phyloP scores from a whole-genome alignment of 2,329 filamentous ascomycete genomes.

The Alternaria sp. region DNA sequence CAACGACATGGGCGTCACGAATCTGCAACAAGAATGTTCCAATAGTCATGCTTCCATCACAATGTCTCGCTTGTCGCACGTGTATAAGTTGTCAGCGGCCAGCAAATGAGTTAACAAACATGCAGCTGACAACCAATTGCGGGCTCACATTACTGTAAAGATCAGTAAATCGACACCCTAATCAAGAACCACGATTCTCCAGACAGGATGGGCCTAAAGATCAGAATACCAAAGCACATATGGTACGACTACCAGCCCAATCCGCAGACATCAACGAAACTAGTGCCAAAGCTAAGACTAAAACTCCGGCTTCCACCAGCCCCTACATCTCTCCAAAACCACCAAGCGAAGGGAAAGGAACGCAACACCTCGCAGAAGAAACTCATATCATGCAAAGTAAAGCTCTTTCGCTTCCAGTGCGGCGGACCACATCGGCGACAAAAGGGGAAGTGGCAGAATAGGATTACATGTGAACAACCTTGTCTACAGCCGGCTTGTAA shows the following conservation, averaged over 20 bases:
- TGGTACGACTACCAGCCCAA: conserved; percentile 23
- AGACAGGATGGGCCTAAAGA: conserved; percentile 6
- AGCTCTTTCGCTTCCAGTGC: conserved; percentile 27
- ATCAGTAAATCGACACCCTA: neutral
- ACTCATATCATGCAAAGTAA: conserved; percentile 25
- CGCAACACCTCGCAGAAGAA: neutral
- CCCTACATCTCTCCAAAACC: neutral
- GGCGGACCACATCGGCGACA: conserved; percentile 21
- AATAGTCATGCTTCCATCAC: neutral
- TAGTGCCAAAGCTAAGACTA: neutral
- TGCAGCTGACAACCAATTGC: neutral
- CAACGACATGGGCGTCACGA: neutral
- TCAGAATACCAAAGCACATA: conserved; percentile 21
- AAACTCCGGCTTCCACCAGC: neutral
- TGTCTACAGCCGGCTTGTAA: conserved; percentile 27
- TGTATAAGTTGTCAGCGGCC: conserved; percentile 6
- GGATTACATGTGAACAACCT: conserved; percentile 22
- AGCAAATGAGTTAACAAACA: conserved; percentile 15
- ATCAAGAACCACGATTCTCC: neutral
- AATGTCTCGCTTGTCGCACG: neutral
- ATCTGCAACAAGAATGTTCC: neutral
- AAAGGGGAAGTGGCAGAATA: conserved; percentile 14
- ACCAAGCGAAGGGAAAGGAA: neutral
- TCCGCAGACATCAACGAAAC: neutral
- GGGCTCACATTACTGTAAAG: too few species aligned